Base-by-base conservation (phyloP, 345 rosid genomes). In the Rhodamnia rubescens region DNA sequence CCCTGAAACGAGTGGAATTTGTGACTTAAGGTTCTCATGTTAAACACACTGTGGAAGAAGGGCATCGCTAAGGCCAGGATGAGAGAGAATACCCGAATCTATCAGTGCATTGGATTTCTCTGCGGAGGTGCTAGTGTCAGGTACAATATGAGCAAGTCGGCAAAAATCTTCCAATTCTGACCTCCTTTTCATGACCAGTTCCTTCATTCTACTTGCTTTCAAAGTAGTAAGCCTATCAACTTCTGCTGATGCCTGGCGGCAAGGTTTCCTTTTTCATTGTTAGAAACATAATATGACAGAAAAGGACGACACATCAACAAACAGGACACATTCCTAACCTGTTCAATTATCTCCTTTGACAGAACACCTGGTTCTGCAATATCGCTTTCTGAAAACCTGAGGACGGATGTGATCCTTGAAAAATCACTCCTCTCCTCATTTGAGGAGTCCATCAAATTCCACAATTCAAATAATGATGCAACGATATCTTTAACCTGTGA, bases 141-240 rank as follows among this genome's bases (percentile, higher is more conserved):
- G 96, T 87, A 94, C 93, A 86, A 97, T 95, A 87, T 94, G 99
- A 89, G 93, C 89, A 89, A 91, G 85, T 90, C 88, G 90, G 89
- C 98, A 95, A 21, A 94, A 88, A 16, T 92, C 95, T 87, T 97
- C 98, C 88, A 97, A 86, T 80, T 97, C 99, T 7, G 92, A 89
- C 89, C 98, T 93, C 89, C 89, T 94, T 92, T 94, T 97, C 95
- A 95, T 90, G 58, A 97, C 99, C 44, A 97, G 95, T 89, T 97
- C 99, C 89, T 95, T 97, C 98, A 97, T 93, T 92, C 95, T 93
- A 87, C 94, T 93, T 42, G 98, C 95, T 92, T 97, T 97, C 88
- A 95, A 85, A 86, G 93, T 95, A 56, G 90, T 89, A 16, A 95
- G 95, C 88, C 93, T 88, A 82, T 93, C 98, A 84, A 97, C 98